Evolutionary conservation across 2,329 filamentous ascomycete genomes (phyloP), one percentile per base, ranked within the genome.

Genomic region (Trichophyton rubrum): DNA sequence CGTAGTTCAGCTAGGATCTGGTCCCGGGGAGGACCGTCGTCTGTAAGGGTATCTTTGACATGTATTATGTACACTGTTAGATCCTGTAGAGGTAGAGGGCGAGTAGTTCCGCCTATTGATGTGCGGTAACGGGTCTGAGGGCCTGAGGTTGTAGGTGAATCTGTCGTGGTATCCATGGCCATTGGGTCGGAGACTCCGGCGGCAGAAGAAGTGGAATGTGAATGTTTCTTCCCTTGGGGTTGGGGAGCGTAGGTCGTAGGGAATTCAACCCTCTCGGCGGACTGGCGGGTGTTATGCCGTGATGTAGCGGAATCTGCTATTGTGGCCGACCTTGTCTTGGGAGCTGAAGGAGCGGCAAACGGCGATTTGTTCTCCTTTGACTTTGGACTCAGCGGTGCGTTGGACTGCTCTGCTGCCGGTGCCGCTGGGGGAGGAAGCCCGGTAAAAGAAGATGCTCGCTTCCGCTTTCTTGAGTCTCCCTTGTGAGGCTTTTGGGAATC

Each of bases 11-110:
- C 69, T 22, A 93, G 67, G 40, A 97, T 95, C 1, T 75, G 80
- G 2, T 89, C 84, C 40, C 78, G 81, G 1, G 81, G 83, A 56
- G 76, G 72, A 27, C 83, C 82, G 0, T 84, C 89, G 69, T 96
- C 90, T 7, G 80, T 78, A 60, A 96, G 76, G 22, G 82, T 86
- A 65, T 97, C 92, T 72, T 99, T 99, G 68, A 97, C 83, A 70
- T 99, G 93, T 41, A 97, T 97, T 60, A 97, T 84, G 57, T 96
- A 85, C 1, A 99, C 78, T 64, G 85, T 87, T 30, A 97, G 71
- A 0, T 90, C 90, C 59, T 79, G 77, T 3, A 99, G 78, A 5
- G 85, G 85, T 56, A 68, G 69, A 61, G 66, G 35, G 13, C 40
- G 38, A 9, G 27, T 17, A 13, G 38, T 58, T 13, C 30, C 35